Conservation (phyloP, 257 asterid genomes). For the Solanum arcanum region DNA sequence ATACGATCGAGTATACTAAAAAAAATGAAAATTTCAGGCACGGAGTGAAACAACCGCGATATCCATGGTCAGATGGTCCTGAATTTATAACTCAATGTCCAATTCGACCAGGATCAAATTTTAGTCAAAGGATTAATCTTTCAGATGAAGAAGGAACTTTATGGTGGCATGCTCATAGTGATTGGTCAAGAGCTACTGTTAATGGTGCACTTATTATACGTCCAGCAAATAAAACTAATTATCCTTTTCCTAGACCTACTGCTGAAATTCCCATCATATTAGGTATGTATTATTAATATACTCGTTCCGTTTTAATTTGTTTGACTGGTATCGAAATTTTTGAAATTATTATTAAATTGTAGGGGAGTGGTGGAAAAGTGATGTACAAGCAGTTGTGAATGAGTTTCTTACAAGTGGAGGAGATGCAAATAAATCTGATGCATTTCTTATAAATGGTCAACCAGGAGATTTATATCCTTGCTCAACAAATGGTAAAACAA, state of each 20-base stretch:
- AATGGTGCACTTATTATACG: slow-evolving; percentile 9
- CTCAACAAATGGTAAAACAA: slow-evolving; percentile 27
- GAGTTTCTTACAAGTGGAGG: slow-evolving; percentile 28
- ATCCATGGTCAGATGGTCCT: slow-evolving; percentile 30
- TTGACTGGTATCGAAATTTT: background rate
- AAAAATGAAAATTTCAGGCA: background rate
- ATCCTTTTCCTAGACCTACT: slow-evolving; percentile 4
- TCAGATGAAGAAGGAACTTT: slow-evolving; percentile 19
- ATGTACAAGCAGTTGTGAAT: slow-evolving; percentile 13
- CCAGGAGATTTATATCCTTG: slow-evolving; percentile 50
- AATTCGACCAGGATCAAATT: slow-evolving; percentile 9
- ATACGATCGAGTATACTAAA: background rate
- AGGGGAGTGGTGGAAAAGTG: slow-evolving; percentile 63
- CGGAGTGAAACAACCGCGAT: slow-evolving; percentile 17
- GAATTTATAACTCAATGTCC: slow-evolving; percentile 23
- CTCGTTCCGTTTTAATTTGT: background rate
- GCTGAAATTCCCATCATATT: slow-evolving; percentile 4
- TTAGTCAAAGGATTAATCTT: slow-evolving; percentile 1
- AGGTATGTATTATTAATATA: background rate
- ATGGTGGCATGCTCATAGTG: slow-evolving; percentile 31
- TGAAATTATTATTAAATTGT: background rate
- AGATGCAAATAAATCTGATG: slow-evolving; percentile 41
- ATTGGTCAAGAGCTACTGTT: slow-evolving; percentile 21
- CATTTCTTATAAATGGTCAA: slow-evolving; percentile 50
- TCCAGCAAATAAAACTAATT: background rate